Base-by-base conservation (phyloP, 371 early-diverging fungal species). In the Caulochytrium protostelioides region DNA sequence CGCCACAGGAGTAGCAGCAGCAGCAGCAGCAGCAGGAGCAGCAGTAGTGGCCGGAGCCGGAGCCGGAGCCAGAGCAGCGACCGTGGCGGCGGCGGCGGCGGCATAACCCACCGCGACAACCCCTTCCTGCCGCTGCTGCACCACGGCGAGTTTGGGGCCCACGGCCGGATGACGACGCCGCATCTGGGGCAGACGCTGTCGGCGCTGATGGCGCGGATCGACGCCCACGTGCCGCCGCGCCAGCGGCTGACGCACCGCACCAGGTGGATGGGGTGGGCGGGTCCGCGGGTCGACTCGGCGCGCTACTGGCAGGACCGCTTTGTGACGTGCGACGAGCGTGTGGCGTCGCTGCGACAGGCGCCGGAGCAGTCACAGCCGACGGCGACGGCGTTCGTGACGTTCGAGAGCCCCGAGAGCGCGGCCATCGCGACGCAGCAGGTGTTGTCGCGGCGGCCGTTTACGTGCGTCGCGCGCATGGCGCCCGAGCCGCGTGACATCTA, bases 401-500 rank as follows among this genome's bases (percentile, higher is more conserved):
- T 81, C 54, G 75, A 74, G 42, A 71, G 26, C 48, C 78, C 37
- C 52, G 47, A 47, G 27, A 47, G 48, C 32, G 63, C 63, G 15
- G 55, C 47, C 32, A 30, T 62, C 12, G 63, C 48, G 1, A 42
- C 59, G 10, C 64, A 75, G 50, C 67, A 70, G 31, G 50, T 72
- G 13, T 49, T 73, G 32, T 68, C 72, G 9, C 71, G 71, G 37
- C 63, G 66, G 28, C 76, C 81, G 0, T 74, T 76, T 34, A 59
- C 71, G 6, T 71, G 75, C 43, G 55, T 69, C 37, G 70, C 76
- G 0, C 52, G 56, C 18, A 56, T 77, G 52, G 89, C 89, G 6
- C 86, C 89, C 0, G 87, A 89, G 41, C 92, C 92, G 17, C 71
- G 87, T 25, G 87, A 83, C 47, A 54, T 91, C 12, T 62, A 74